These are phyloP conservation scores for Naematelia encephala DNA, from an alignment of 768 basidiomycete species.

Conservation along the genomic window DNA sequence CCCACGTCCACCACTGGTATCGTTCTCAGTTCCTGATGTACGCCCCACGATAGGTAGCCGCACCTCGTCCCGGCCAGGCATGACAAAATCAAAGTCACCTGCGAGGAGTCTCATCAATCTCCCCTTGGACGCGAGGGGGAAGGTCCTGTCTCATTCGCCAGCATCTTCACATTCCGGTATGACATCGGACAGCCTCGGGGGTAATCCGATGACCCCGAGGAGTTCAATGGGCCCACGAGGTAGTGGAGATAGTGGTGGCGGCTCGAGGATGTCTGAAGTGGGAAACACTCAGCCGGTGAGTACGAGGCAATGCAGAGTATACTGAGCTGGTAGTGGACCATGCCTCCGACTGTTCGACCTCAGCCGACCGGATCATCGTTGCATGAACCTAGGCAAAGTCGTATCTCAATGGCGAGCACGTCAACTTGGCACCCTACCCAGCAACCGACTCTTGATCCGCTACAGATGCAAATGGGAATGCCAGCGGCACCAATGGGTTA, in stretches of 20 bases:
- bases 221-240: not conserved
- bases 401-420: not conserved
- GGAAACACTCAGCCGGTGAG: too few relatives aligned
- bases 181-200: not conserved
- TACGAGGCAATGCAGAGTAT: not conserved
- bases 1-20: not conserved
- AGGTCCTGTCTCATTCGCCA: not conserved
- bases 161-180: not conserved
- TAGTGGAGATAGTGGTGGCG: not conserved
- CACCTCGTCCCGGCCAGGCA: not conserved
- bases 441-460: not conserved
- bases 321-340: not conserved
- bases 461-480: not conserved
- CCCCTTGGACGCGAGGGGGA: constrained; percentile 2
- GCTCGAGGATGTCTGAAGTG: too few relatives aligned
- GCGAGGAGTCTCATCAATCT: constrained; percentile 8
- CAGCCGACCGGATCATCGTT: not conserved
- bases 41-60: not conserved
- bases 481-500: not conserved
- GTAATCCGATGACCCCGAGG: not conserved
- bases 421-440: not conserved
- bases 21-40: not conserved
- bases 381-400: not conserved
- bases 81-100: constrained; percentile 1
- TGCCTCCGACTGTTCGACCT: not conserved